Percentiles rank a stretch among this genome's conserved stretches.
phyloP scores from a whole-genome alignment of 2,329 filamentous ascomycete species.

The Aspergillus sp. region DNA sequence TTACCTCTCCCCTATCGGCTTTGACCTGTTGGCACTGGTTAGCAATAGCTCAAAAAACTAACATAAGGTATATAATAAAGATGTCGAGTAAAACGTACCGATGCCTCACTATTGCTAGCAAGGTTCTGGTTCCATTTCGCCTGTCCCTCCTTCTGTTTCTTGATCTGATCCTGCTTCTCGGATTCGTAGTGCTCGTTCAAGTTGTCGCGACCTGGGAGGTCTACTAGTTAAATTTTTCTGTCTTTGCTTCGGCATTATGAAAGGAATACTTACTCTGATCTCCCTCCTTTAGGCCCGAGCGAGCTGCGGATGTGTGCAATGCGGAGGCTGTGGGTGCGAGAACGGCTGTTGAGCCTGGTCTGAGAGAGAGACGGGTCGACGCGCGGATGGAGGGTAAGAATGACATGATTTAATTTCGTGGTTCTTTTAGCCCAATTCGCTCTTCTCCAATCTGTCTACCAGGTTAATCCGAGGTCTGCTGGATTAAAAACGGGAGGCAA shows the following conservation, averaged over 20 bases:
- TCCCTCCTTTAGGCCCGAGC: slow-evolving; percentile 33
- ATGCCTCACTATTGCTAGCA: slow-evolving; percentile 76
- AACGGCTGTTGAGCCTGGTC: slow-evolving; percentile 9
- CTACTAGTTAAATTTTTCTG: background rate
- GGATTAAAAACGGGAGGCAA: background rate
- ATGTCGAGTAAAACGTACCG: slow-evolving; percentile 45
- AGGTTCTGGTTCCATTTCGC: slow-evolving; percentile 76
- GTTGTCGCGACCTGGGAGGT: slow-evolving; percentile 41
- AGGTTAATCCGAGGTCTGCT: background rate
- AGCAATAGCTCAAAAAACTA: background rate
- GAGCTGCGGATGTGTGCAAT: slow-evolving; percentile 31
- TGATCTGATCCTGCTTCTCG: slow-evolving; percentile 63
- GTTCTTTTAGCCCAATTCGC: background rate
- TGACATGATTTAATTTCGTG: slow-evolving; percentile 30
- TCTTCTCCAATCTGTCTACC: background rate
- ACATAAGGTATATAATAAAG: background rate
- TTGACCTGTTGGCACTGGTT: slow-evolving; percentile 44
- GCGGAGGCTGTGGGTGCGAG: slow-evolving; percentile 18
- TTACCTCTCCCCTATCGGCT: slow-evolving; percentile 58
- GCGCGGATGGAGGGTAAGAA: slow-evolving; percentile 33
- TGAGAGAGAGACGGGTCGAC: slow-evolving; percentile 23
- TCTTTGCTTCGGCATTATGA: too few relatives aligned
- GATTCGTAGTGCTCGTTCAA: slow-evolving; percentile 47
- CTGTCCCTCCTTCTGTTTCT: slow-evolving; percentile 57
- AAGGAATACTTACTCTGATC: slow-evolving; percentile 30